phyloP scores from a whole-genome alignment of 225 moss, liverwort and hornwort genomes.

The Marchantia paleacea region DNA sequence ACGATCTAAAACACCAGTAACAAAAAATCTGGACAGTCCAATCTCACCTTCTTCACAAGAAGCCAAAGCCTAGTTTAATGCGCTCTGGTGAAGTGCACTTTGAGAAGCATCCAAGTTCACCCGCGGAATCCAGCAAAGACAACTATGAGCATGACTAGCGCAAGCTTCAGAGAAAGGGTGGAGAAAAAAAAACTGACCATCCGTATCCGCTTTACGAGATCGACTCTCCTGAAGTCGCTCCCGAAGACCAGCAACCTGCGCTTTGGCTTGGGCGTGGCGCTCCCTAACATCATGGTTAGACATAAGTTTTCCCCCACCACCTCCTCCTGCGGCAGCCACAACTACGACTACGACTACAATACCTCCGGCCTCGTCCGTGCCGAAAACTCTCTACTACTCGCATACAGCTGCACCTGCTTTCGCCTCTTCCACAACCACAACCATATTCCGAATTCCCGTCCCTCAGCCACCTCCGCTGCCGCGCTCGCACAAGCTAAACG shows the following conservation, averaged over 20 bases:
- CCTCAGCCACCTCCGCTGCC: neutral
- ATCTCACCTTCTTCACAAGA: neutral
- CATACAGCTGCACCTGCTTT: neutral
- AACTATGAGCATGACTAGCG: neutral
- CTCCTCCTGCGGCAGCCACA: neutral
- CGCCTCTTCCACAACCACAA: neutral
- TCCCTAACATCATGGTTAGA: constrained; percentile 72
- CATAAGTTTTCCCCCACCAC: constrained; percentile 49
- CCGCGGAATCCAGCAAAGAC: neutral
- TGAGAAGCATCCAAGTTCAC: neutral
- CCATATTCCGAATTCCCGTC: neutral
- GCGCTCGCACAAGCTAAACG: neutral
- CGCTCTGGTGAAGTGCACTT: too few species aligned
- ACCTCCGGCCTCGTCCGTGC: too few species aligned
- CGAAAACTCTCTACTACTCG: too few species aligned
- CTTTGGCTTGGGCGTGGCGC: constrained; percentile 69
- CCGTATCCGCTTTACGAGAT: constrained; percentile 48
- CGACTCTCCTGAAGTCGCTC: constrained; percentile 58
- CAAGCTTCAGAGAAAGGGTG: neutral
- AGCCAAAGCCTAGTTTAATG: too few species aligned
- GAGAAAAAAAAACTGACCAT: constrained; percentile 48
- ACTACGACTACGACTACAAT: too few species aligned
- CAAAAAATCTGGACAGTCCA: neutral
- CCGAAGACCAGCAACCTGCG: constrained; percentile 58
- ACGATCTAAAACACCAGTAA: neutral